These are phyloP conservation scores for Cercospora sojina DNA, from an alignment of 2,329 filamentous ascomycete genomes.

Conservation along the genomic window DNA sequence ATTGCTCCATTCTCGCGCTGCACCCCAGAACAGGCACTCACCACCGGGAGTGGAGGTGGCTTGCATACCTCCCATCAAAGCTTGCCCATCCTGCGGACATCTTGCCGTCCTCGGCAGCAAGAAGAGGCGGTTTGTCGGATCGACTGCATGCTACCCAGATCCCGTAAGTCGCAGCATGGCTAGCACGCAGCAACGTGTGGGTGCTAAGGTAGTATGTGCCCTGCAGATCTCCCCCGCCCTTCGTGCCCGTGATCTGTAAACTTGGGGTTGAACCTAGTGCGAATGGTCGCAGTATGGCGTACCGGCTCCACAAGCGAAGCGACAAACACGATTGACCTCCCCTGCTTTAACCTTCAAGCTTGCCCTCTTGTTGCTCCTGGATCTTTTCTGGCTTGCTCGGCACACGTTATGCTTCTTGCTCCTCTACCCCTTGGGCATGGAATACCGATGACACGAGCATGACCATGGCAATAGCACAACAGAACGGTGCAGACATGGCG, in stretches of 20 bases:
- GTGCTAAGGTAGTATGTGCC: slow-evolving; percentile 7
- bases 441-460: slow-evolving; percentile 14
- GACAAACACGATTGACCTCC: slow-evolving; percentile 15
- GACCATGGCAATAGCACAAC: slow-evolving; percentile 25
- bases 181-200: slow-evolving; percentile 4
- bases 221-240: slow-evolving; percentile 18
- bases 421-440: slow-evolving; percentile 10
- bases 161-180: slow-evolving; percentile 6
- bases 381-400: slow-evolving; percentile 8
- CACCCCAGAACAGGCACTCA: slow-evolving; percentile 1
- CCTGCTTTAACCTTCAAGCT: slow-evolving; percentile 11
- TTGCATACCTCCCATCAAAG: background rate
- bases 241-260: slow-evolving; percentile 22
- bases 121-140: background rate
- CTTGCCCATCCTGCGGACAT: slow-evolving; percentile 9
- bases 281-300: slow-evolving; percentile 20
- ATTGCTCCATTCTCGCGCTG: background rate
- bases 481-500: slow-evolving; percentile 31
- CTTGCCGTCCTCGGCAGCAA: slow-evolving; percentile 8
- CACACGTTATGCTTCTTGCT: slow-evolving; percentile 16
- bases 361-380: slow-evolving; percentile 7
- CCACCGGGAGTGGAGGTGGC: slow-evolving; percentile 9
- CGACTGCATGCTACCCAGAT: slow-evolving; percentile 6
- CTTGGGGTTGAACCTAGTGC: slow-evolving; percentile 8
- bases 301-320: slow-evolving; percentile 26